Evolutionary conservation across 2,329 filamentous ascomycete genomes (phyloP).

Genomic region (Xylariaceae sp.): DNA sequence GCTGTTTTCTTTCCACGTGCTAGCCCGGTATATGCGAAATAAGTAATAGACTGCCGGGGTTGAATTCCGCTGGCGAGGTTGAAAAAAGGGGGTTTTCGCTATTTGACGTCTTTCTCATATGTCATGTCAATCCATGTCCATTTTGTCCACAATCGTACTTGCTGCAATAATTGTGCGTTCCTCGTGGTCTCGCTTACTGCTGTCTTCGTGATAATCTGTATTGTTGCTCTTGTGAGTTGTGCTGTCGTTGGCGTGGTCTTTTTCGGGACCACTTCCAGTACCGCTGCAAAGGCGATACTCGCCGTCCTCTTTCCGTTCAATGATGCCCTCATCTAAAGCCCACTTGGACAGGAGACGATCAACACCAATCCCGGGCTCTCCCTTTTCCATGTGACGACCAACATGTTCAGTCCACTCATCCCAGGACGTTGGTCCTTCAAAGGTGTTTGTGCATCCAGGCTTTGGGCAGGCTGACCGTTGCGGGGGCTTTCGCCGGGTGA

Average conservation of each 20-base stretch:
- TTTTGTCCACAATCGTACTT: conserved; percentile 32
- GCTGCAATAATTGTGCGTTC: conserved; percentile 33
- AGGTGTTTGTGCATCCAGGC: conserved; percentile 65
- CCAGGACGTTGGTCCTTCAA: conserved; percentile 73
- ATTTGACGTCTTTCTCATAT: conserved; percentile 1
- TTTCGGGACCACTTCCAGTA: conserved; percentile 31
- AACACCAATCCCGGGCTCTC: conserved; percentile 56
- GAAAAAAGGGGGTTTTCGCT: background rate
- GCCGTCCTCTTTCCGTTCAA: conserved; percentile 53
- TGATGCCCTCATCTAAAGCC: conserved; percentile 61
- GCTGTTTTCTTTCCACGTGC: too few species aligned
- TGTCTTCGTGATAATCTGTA: too few species aligned
- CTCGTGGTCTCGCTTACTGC: conserved; percentile 26
- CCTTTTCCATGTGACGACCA: conserved; percentile 80
- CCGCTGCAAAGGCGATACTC: conserved; percentile 52
- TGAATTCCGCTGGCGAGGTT: background rate
- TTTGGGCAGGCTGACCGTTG: conserved; percentile 67
- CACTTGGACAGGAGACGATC: conserved; percentile 56
- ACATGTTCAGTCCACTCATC: conserved; percentile 92
- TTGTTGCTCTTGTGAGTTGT: conserved; percentile 28
- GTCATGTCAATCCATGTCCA: conserved; percentile 31
- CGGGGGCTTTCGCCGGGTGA: conserved; percentile 65
- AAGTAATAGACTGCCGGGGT: background rate
- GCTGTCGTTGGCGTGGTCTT: conserved; percentile 23
- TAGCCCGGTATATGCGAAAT: too few species aligned